Conservation (phyloP, 2,329 filamentous ascomycete genomes). For the Cladosporium halotolerans region DNA sequence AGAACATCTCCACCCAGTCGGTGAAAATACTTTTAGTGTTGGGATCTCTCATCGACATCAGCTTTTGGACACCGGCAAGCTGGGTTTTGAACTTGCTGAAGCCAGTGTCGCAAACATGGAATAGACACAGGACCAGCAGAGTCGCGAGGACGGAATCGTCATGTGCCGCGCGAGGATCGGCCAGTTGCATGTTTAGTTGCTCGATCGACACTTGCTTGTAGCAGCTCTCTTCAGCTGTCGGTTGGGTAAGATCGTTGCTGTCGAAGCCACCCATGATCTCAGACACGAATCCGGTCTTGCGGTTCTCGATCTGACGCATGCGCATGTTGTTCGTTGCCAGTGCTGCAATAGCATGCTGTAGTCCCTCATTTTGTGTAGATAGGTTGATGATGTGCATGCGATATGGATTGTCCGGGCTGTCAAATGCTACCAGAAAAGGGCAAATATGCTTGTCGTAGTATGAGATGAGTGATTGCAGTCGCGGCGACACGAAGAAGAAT, state of each 20-base stretch:
- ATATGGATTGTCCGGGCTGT: slow-evolving; percentile 79
- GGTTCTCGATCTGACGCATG: slow-evolving; percentile 63
- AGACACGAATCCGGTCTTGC: slow-evolving; percentile 27
- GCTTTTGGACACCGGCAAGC: slow-evolving; percentile 86
- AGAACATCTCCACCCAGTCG: slow-evolving; percentile 86
- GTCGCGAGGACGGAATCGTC: slow-evolving; percentile 86
- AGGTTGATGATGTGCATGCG: slow-evolving; percentile 74
- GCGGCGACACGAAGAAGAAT: slow-evolving; percentile 59
- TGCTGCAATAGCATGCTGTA: slow-evolving; percentile 91
- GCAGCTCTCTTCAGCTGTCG: slow-evolving; percentile 69
- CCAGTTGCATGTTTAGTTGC: slow-evolving; percentile 76
- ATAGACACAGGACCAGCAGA: slow-evolving; percentile 80
- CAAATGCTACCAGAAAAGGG: slow-evolving; percentile 84
- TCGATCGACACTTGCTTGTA: slow-evolving; percentile 80
- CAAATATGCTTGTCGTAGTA: slow-evolving; percentile 93
- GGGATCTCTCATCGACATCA: slow-evolving; percentile 68
- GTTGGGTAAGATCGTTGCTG: slow-evolving; percentile 43
- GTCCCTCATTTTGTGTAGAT: slow-evolving; percentile 67
- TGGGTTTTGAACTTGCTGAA: slow-evolving; percentile 91
- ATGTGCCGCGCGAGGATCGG: slow-evolving; percentile 65
- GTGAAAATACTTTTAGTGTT: slow-evolving; percentile 58
- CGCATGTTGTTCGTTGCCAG: slow-evolving; percentile 83
- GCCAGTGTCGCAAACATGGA: slow-evolving; percentile 88
- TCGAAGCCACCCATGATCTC: slow-evolving; percentile 25
- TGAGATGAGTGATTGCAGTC: slow-evolving; percentile 83